A percentile compares a stretch with the other conserved stretches of the same genome.
Evolutionary conservation across 2,329 filamentous ascomycete genomes (phyloP).

Genomic region (Ilyonectria sp.): DNA sequence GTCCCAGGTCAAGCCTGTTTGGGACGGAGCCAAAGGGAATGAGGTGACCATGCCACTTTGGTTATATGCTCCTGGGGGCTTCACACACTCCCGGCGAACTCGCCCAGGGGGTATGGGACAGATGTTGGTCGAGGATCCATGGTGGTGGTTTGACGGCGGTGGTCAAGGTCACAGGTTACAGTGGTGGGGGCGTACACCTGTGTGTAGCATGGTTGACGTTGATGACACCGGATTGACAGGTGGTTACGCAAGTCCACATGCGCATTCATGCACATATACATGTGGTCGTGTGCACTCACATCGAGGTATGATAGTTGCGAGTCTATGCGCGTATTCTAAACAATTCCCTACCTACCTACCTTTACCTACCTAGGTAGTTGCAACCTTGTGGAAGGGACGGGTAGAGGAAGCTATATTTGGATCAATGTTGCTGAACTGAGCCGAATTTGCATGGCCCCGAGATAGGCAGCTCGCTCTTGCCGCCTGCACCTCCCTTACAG

Average conservation of each 20-base stretch:
- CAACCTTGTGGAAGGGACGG: no score
- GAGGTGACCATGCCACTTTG: constrained; percentile 5
- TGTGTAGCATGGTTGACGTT: no score
- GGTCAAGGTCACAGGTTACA: neutral
- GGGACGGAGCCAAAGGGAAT: constrained; percentile 18
- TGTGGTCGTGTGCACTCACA: no score
- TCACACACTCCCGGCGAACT: neutral
- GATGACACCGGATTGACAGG: no score
- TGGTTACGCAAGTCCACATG: no score
- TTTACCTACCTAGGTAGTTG: no score
- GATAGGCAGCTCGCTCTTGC: neutral
- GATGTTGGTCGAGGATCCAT: constrained; percentile 12
- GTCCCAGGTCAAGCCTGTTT: constrained; percentile 6
- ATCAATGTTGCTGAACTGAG: neutral
- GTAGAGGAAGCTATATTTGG: no score
- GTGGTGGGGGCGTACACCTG: no score
- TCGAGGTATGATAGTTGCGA: no score
- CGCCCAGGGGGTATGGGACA: neutral
- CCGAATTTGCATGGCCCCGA: neutral
- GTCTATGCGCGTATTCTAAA: no score
- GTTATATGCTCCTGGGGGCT: neutral
- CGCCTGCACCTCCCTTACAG: neutral
- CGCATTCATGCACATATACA: no score
- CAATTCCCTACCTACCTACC: no score
- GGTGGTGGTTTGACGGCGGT: constrained; percentile 14